A percentile compares a stretch with the other conserved stretches of the same genome.
These are phyloP conservation scores for Fabrea salina DNA, from an alignment of 169 alveolate genomes.

Conservation along the genomic window DNA sequence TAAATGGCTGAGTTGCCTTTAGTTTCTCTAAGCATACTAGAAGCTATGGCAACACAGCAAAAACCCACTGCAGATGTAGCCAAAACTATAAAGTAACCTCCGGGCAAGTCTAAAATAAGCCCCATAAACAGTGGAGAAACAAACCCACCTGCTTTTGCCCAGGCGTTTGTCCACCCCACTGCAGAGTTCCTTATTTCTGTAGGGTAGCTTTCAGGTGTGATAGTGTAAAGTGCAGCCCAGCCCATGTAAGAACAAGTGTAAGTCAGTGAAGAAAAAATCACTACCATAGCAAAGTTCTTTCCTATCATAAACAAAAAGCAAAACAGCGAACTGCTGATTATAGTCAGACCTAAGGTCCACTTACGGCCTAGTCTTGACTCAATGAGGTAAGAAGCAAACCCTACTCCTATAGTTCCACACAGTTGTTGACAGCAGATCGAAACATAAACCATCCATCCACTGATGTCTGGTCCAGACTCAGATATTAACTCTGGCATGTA, in stretches of 20 bases:
- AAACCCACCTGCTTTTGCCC: slow-evolving; percentile 1
- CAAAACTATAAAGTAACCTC: slow-evolving; percentile 3
- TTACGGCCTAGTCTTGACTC: slow-evolving; percentile 17
- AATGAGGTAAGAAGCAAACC: neutral
- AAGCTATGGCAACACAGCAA: too few species aligned
- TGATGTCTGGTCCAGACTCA: too few species aligned
- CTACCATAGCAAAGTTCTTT: neutral
- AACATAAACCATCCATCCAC: neutral
- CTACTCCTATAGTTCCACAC: neutral
- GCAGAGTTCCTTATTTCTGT: slow-evolving; percentile 20
- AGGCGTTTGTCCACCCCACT: neutral
- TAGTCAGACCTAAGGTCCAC: neutral
- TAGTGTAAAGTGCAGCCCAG: neutral
- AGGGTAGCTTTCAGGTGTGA: slow-evolving; percentile 28
- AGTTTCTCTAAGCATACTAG: too few species aligned
- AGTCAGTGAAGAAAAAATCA: too few species aligned
- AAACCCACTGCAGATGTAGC: neutral
- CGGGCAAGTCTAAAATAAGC: neutral
- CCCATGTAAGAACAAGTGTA: neutral
- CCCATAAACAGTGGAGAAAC: slow-evolving; percentile 23
- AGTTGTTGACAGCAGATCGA: neutral
- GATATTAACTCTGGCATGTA: too few species aligned
- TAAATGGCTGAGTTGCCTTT: too few species aligned
- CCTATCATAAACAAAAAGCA: neutral
- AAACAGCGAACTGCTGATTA: neutral